phyloP scores from a whole-genome alignment of 805 yeast species.

The Debaryomyces tyrocola region DNA sequence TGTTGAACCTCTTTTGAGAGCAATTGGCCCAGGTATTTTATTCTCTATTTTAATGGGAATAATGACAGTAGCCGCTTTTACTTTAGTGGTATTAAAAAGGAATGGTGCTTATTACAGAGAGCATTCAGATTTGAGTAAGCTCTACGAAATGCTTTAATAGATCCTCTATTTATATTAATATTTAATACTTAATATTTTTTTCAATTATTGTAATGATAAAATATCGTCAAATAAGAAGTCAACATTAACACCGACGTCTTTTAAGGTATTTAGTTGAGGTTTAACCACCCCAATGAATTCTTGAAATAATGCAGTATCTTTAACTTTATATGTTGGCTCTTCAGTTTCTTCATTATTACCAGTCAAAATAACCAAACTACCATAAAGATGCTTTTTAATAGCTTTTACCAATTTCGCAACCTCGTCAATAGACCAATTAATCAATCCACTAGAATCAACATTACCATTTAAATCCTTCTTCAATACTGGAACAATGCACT shows the following conservation, averaged over 20 bases:
- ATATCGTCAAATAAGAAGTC: conserved; percentile 61
- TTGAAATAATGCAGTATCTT: conserved; percentile 42
- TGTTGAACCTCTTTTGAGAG: conserved; percentile 66
- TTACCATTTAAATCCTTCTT: conserved; percentile 24
- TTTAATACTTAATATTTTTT: not conserved
- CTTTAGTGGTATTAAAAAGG: conserved; percentile 48
- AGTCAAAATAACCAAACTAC: conserved; percentile 53
- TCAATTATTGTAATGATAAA: conserved; percentile 9
- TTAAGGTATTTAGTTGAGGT: conserved; percentile 62
- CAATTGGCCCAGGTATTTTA: conserved; percentile 71
- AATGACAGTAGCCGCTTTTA: conserved; percentile 41
- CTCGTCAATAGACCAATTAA: conserved; percentile 76
- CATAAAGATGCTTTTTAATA: conserved; percentile 67
- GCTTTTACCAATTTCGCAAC: conserved; percentile 57
- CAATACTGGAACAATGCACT: conserved; percentile 46
- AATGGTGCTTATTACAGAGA: conserved; percentile 66
- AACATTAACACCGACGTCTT: conserved; percentile 68
- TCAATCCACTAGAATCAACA: conserved; percentile 54
- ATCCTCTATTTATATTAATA: not conserved
- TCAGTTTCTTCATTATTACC: conserved; percentile 23
- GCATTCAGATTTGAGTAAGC: conserved; percentile 54
- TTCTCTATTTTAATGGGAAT: conserved; percentile 66
- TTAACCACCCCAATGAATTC: conserved; percentile 55
- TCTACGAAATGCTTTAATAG: conserved; percentile 50
- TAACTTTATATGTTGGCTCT: conserved; percentile 28